Evolutionary conservation across 1,284 basidiomycete species (phyloP), one percentile per base, ranked within the genome.

Genomic region (Heterobasidion occidentale): DNA sequence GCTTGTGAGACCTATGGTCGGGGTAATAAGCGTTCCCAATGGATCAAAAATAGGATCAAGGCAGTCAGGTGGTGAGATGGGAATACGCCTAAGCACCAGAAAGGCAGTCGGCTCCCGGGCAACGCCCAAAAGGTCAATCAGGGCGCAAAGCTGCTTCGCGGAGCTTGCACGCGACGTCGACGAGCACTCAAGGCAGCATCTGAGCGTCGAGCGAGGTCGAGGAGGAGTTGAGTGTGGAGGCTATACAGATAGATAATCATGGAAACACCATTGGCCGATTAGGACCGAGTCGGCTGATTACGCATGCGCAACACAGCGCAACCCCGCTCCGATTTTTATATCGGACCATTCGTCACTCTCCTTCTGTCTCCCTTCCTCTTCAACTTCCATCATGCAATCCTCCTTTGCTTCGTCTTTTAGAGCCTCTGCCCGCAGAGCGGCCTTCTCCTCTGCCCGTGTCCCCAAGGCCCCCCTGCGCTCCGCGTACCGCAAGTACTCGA

Each of bases 401-500:
- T 27, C 27, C 5, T 68, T 77, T 64, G 62, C 74, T 61, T 69
- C 76, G 46, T 53, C 61, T 9, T 67, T 81, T 56, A 78, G 81
- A 60, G 65, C 71, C 1, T 74, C 81, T 36, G 62, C 72, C 42
- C 75, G 79, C 60, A 75, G 73, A 58, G 70, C 73, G 53, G 70
- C 74, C 49, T 63, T 70, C 57, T 64, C 72, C 54, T 65, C 71
- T 15, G 66, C 74, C 1, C 70, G 74, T 51, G 52, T 66, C 54
- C 46, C 68, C 56, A 54, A 38, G 55, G 59, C 68, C 56, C 53
- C 67, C 56, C 53, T 65, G 46, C 65, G 64, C 54, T 58, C 70
- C 1, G 70, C 77, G 9, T 77, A 77, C 69, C 77, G 86, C 62
- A 74, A 72, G 52, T 88, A 75, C 70, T 81, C 87, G 2, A 86